These are phyloP conservation scores for Tephrocybe sp. DNA, from an alignment of 768 basidiomycete genomes.

Conservation along the genomic window DNA sequence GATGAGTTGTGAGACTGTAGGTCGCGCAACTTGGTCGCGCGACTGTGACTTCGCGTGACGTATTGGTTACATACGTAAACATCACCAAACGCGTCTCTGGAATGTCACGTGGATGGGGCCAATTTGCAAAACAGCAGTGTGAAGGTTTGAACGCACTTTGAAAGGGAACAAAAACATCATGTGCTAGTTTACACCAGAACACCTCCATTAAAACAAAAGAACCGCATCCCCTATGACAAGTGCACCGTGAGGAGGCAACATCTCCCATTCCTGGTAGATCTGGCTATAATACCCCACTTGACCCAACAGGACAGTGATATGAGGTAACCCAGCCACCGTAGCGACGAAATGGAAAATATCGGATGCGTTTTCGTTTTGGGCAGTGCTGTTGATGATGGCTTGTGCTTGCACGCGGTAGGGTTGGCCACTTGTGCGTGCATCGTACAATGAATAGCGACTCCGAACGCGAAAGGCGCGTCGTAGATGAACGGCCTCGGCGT, in stretches of 20 bases:
- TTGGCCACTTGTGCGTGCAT: conserved; percentile 30
- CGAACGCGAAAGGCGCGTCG: conserved; percentile 29
- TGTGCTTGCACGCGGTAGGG: conserved; percentile 34
- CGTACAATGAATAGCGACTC: conserved; percentile 36
- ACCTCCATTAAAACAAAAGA: too few species aligned
- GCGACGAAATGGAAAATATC: conserved; percentile 33
- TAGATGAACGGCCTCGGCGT: conserved; percentile 21
- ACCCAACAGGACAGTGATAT: conserved; percentile 35
- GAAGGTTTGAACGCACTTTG: too few species aligned
- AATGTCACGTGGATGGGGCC: too few species aligned
- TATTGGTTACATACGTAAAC: too few species aligned
- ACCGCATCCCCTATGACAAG: conserved; percentile 33
- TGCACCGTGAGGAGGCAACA: conserved; percentile 36
- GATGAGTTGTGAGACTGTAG: too few species aligned
- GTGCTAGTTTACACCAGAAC: too few species aligned
- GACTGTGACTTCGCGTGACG: too few species aligned
- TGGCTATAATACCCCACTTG: conserved; percentile 34
- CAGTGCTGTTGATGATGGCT: conserved; percentile 23
- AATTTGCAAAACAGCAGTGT: too few species aligned
- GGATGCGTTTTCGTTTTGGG: conserved; percentile 9
- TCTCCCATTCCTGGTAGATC: conserved; percentile 30
- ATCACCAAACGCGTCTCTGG: too few species aligned
- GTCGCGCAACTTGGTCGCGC: too few species aligned
- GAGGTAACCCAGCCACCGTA: conserved; percentile 37
- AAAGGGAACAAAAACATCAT: too few species aligned